Conservation (phyloP, 495 filamentous ascomycete genomes). For the Aspergillus avenaceus region DNA sequence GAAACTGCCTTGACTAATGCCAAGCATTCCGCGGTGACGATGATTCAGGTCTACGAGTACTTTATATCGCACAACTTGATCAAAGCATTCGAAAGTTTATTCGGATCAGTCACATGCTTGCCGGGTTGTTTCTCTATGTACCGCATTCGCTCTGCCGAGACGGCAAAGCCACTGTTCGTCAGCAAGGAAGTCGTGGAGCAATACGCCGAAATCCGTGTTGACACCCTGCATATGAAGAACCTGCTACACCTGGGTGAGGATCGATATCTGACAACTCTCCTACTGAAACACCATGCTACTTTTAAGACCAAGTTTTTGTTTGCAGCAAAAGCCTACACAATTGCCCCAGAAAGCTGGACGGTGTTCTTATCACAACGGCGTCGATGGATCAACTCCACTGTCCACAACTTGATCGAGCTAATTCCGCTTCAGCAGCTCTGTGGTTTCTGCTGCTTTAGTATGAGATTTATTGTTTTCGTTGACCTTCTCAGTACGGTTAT, state of each 20-base stretch:
- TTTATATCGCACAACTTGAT: conserved; percentile 97
- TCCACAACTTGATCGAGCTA: conserved; percentile 96
- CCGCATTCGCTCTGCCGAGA: conserved; percentile 88
- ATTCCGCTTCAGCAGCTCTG: conserved; percentile 91
- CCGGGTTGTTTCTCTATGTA: conserved; percentile 99
- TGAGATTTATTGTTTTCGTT: conserved; percentile 96
- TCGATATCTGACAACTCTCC: conserved; percentile 91
- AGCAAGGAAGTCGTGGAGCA: conserved; percentile 81
- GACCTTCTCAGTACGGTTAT: conserved; percentile 90
- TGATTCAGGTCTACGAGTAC: conserved; percentile 99
- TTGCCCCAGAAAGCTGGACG: conserved; percentile 87
- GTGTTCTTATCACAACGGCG: conserved; percentile 98
- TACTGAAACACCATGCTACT: conserved; percentile 85
- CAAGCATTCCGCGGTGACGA: conserved; percentile 87
- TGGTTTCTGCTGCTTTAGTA: conserved; percentile 99
- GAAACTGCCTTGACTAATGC: conserved; percentile 92
- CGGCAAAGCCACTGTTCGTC: conserved; percentile 92
- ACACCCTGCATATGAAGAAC: conserved; percentile 99
- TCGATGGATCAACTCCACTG: conserved; percentile 98
- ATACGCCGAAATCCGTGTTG: conserved; percentile 89
- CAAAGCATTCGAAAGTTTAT: conserved; percentile 98
- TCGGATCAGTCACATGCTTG: conserved; percentile 95
- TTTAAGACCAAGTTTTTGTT: conserved; percentile 99
- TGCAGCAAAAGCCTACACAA: conserved; percentile 88
- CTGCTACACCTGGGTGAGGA: conserved; percentile 88